Evolutionary conservation across 2,329 filamentous ascomycete genomes (phyloP).

Genomic region (Pseudogymnoascus sp.): DNA sequence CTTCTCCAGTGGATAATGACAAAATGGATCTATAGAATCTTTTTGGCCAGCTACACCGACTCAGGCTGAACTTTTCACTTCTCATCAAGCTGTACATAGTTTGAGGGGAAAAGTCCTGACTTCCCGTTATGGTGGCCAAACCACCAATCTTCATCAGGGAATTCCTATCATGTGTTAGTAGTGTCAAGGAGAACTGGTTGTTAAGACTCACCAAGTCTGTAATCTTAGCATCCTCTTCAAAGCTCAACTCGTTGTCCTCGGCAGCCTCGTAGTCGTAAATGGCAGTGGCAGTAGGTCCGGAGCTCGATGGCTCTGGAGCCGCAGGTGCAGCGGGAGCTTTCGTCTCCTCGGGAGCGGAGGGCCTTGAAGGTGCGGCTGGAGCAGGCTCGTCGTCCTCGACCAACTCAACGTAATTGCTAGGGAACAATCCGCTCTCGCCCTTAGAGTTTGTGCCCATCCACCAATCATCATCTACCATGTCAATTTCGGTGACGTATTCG

Average conservation of each 20-base stretch:
- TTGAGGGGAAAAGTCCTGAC: conserved; percentile 75
- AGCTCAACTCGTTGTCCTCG: conserved; percentile 82
- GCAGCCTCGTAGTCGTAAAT: conserved; percentile 95
- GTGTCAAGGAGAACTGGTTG: background rate
- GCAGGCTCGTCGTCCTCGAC: conserved; percentile 53
- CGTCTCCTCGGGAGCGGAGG: conserved; percentile 28
- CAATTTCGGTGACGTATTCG: conserved; percentile 81
- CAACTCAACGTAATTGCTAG: conserved; percentile 92
- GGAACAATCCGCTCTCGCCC: conserved; percentile 86
- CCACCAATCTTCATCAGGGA: conserved; percentile 99
- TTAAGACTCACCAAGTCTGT: conserved; percentile 59
- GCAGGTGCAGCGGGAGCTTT: conserved; percentile 31
- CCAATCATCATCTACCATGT: conserved; percentile 98
- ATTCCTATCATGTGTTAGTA: conserved; percentile 53
- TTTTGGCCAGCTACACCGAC: background rate
- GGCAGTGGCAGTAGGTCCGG: conserved; percentile 66
- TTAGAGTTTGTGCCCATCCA: conserved; percentile 88
- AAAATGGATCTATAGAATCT: conserved; percentile 5
- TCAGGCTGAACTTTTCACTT: conserved; percentile 12
- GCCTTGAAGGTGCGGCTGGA: conserved; percentile 21
- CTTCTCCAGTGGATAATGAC: background rate
- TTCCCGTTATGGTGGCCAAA: conserved; percentile 76
- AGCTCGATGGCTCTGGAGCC: conserved; percentile 27
- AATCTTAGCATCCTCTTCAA: conserved; percentile 82
- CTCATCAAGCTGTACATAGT: conserved; percentile 54